phyloP scores from a whole-genome alignment of 306 rosid species.

The Cajanus cajan region DNA sequence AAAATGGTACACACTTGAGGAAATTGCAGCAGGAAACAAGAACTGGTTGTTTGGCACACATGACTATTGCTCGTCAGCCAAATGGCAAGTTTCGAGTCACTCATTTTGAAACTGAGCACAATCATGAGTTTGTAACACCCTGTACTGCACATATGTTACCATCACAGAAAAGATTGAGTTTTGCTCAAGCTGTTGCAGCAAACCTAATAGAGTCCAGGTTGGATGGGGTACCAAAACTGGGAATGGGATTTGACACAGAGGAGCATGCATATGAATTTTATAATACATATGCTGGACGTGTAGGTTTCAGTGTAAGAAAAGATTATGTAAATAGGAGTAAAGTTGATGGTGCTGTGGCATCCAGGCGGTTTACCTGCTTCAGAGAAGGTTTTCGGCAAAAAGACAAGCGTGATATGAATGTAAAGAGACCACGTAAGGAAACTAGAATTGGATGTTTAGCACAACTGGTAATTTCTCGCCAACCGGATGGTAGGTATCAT shows the following conservation, averaged over 20 bases:
- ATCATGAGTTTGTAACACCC: slow-evolving; percentile 54
- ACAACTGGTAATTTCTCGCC: slow-evolving; percentile 57
- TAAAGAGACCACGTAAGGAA: slow-evolving; percentile 61
- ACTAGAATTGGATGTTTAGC: slow-evolving; percentile 73
- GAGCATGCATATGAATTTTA: slow-evolving; percentile 61
- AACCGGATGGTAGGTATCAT: slow-evolving; percentile 59
- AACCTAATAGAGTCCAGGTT: slow-evolving; percentile 34
- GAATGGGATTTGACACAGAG: slow-evolving; percentile 62
- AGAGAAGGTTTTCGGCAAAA: slow-evolving; percentile 69
- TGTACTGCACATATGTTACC: slow-evolving; percentile 51
- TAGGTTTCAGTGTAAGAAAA: slow-evolving; percentile 69
- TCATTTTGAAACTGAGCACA: slow-evolving; percentile 54
- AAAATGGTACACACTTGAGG: slow-evolving; percentile 22
- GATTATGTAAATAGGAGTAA: slow-evolving; percentile 71
- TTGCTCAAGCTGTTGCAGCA: slow-evolving; percentile 57
- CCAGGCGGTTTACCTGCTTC: slow-evolving; percentile 64
- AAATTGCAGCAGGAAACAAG: slow-evolving; percentile 53
- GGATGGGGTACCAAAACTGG: slow-evolving; percentile 57
- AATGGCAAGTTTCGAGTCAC: slow-evolving; percentile 54
- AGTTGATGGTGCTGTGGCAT: slow-evolving; percentile 61
- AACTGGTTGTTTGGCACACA: slow-evolving; percentile 70
- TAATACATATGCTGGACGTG: slow-evolving; percentile 53
- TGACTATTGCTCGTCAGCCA: slow-evolving; percentile 64
- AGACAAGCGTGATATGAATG: slow-evolving; percentile 47
- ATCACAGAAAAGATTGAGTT: slow-evolving; percentile 56